phyloP scores from a whole-genome alignment of 2,329 filamentous ascomycete species.

The Colletotrichum aenigma region DNA sequence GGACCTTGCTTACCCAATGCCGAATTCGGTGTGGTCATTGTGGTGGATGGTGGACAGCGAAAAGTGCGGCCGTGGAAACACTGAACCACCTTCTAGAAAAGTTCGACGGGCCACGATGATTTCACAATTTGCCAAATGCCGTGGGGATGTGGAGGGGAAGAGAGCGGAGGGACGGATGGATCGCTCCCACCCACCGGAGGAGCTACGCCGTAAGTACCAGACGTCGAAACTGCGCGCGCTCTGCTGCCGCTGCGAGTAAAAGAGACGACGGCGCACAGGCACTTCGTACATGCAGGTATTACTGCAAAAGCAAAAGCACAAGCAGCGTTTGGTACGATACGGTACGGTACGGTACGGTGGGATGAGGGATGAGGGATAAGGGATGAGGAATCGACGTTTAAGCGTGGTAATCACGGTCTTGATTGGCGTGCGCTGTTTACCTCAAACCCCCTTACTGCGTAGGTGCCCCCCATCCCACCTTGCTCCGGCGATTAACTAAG shows the following conservation, averaged over 20 bases:
- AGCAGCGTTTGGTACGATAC: background rate
- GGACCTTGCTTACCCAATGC: background rate
- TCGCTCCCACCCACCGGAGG: background rate
- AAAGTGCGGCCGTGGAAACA: background rate
- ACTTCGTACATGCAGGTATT: background rate
- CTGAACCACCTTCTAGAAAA: constrained; percentile 12
- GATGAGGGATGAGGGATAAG: background rate
- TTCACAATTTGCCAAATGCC: background rate
- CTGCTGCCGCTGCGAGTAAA: background rate
- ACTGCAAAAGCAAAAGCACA: background rate
- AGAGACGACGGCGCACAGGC: background rate
- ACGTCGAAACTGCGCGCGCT: background rate
- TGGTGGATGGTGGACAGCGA: background rate
- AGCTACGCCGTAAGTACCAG: background rate
- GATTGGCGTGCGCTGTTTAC: background rate
- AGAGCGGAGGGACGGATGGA: background rate
- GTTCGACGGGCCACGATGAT: background rate
- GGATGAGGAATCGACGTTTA: background rate
- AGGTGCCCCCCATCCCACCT: background rate
- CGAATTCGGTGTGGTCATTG: background rate
- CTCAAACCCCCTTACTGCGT: no score
- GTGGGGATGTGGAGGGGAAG: background rate
- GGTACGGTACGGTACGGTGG: background rate
- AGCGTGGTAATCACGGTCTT: background rate
- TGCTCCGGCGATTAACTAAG: constrained; percentile 7